These are phyloP conservation scores for Petunia hybrid DNA, from an alignment of 305 asterid species.

Conservation along the genomic window DNA sequence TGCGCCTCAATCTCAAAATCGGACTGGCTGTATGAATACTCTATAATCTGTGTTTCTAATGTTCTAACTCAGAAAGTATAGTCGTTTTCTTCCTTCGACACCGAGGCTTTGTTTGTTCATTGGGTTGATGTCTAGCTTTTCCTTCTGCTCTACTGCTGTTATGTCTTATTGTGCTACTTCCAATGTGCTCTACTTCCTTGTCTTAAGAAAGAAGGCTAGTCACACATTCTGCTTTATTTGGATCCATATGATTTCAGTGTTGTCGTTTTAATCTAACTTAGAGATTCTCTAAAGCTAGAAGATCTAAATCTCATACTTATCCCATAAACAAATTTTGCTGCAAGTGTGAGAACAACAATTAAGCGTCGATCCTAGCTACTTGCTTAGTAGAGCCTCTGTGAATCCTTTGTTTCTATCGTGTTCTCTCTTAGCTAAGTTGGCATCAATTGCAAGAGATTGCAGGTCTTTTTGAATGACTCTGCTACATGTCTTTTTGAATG, in stretches of 20 bases:
- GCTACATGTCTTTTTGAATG: background rate
- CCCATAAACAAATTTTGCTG: background rate
- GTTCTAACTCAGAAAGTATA: background rate
- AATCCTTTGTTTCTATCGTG: background rate
- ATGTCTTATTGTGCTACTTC: background rate
- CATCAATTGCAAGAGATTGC: background rate
- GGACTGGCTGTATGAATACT: background rate
- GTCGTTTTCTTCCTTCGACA: background rate
- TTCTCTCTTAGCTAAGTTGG: background rate
- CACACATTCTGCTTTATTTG: background rate
- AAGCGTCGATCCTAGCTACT: background rate
- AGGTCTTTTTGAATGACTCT: background rate
- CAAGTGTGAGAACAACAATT: background rate
- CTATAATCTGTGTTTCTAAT: background rate
- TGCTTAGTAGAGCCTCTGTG: background rate
- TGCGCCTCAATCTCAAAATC: background rate
- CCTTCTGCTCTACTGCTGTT: background rate
- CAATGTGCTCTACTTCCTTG: background rate
- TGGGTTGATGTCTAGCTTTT: background rate
- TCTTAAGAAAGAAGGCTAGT: background rate
- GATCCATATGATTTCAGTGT: too few species aligned
- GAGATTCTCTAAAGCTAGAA: background rate
- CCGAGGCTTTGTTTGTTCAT: background rate
- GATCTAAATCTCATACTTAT: background rate
- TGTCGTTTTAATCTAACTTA: too few species aligned